Base-by-base conservation (phyloP, 1,284 basidiomycete genomes). In the Microbotryum silenes-acaulis region DNA sequence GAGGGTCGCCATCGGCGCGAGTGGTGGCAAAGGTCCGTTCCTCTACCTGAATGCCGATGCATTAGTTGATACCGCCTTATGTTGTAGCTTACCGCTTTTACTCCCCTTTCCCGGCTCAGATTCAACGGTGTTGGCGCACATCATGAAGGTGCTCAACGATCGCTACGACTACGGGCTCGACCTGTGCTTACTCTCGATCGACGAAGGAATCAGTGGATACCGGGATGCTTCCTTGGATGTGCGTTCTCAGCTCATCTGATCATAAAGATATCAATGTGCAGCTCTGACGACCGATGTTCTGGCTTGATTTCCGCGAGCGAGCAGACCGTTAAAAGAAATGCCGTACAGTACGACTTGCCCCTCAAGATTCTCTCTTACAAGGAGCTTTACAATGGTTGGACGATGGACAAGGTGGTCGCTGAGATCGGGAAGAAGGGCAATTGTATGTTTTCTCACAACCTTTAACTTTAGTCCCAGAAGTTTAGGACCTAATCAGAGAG, bases 171-270 rank as follows among this genome's bases (percentile, higher is more conserved):
- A 98, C 72, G 91, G 90, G 18, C 80, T 99, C 53, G 85, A 96
- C 54, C 78, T 99, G 25, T 94, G 89, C 74, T 79, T 99, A 29
- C 82, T 99, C 59, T 97, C 92, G 1, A 97, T 99, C 75, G 96
- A 99, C 74, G 96, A 99, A 75, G 94, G 94, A 0, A 99, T 98
- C 72, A 94, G 91, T 14, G 94, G 94, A 1, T 99, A 99, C 75
- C 83, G 94, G 60, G 96, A 99, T 74, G 96, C 97, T 74, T 97
- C 92, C 1, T 79, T 99, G 5, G 92, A 97, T 81, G 91, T 90
- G 62, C 56, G 81, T 70, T 25, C 37, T 6, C 27, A 27, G 27
- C 6, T 27, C 27, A 27, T 27, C 27, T 27, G 27, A 27, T 27
- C 27, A 27, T 27, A 6, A 27, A 27, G 27, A 27, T 6, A 27